Percentiles rank a stretch among this genome's conserved stretches.
Evolutionary conservation across 768 basidiomycete species (phyloP).

Genomic region (Crassisporium funariophilum): DNA sequence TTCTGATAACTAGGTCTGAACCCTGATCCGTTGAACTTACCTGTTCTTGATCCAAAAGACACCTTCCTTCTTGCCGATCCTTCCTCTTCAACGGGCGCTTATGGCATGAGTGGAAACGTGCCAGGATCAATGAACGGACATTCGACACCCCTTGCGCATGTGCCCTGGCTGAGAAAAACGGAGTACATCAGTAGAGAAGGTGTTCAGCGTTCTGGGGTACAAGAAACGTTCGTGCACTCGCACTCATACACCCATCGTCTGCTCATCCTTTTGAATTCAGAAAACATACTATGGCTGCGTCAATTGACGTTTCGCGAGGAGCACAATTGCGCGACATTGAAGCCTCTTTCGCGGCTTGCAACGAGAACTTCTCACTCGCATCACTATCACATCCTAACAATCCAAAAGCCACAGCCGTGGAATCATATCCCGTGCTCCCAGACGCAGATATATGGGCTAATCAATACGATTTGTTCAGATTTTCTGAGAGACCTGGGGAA

Average conservation of each 20-base stretch:
- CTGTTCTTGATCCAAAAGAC: slow-evolving; percentile 72
- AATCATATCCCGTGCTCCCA: slow-evolving; percentile 82
- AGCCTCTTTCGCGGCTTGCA: slow-evolving; percentile 67
- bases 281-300: slow-evolving; percentile 47
- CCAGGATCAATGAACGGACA: slow-evolving; percentile 37
- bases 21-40: slow-evolving; percentile 61
- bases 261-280: slow-evolving; percentile 26
- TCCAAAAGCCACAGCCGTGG: slow-evolving; percentile 70
- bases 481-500: slow-evolving; percentile 87
- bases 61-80: slow-evolving; percentile 75
- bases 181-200: slow-evolving; percentile 79
- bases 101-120: slow-evolving; percentile 36
- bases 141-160: slow-evolving; percentile 59
- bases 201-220: slow-evolving; percentile 39
- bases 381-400: slow-evolving; percentile 79
- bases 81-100: slow-evolving; percentile 47
- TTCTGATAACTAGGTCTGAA: slow-evolving; percentile 49
- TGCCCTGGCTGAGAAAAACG: slow-evolving; percentile 91
- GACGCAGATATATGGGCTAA: slow-evolving; percentile 89
- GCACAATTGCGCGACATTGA: slow-evolving; percentile 83
- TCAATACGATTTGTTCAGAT: slow-evolving; percentile 84
- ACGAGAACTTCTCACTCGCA: slow-evolving; percentile 59
- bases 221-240: slow-evolving; percentile 55
- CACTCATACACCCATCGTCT: slow-evolving; percentile 1
- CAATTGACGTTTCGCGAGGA: slow-evolving; percentile 70